Conservation (phyloP, 441 rosid genomes). For the Metrosideros polymorpha region DNA sequence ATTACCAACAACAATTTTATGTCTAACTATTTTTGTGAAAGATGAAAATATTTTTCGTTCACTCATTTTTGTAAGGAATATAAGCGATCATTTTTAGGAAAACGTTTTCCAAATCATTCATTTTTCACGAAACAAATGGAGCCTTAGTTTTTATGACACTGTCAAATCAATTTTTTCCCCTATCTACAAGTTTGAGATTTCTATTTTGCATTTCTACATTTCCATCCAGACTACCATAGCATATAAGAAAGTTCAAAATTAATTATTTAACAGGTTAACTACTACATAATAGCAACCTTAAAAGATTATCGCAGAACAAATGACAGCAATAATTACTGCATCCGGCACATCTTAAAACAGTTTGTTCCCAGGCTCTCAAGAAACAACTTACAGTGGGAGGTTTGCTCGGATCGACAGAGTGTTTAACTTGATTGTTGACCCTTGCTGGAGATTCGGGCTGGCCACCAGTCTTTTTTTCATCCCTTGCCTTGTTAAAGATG, state of each 20-base stretch:
- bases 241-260: not conserved
- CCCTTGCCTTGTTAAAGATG: conserved; percentile 12
- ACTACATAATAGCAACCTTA: not conserved
- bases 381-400: not conserved
- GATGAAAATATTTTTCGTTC: too few relatives aligned
- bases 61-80: too few relatives aligned
- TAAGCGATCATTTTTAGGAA: too few relatives aligned
- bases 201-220: not conserved
- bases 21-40: too few relatives aligned
- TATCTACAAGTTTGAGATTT: not conserved
- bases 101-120: too few relatives aligned
- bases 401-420: not conserved
- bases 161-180: not conserved
- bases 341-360: not conserved
- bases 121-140: too few relatives aligned
- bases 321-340: not conserved
- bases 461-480: conserved; percentile 8
- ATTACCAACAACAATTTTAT: too few relatives aligned
- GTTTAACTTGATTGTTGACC: not conserved
- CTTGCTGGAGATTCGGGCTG: conserved; percentile 1
- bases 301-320: not conserved
- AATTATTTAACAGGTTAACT: not conserved
- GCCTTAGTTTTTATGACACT: not conserved
- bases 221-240: not conserved
- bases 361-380: not conserved